Evolutionary conservation across 1,284 basidiomycete species (phyloP).

Genomic region (Naganishia sp.): DNA sequence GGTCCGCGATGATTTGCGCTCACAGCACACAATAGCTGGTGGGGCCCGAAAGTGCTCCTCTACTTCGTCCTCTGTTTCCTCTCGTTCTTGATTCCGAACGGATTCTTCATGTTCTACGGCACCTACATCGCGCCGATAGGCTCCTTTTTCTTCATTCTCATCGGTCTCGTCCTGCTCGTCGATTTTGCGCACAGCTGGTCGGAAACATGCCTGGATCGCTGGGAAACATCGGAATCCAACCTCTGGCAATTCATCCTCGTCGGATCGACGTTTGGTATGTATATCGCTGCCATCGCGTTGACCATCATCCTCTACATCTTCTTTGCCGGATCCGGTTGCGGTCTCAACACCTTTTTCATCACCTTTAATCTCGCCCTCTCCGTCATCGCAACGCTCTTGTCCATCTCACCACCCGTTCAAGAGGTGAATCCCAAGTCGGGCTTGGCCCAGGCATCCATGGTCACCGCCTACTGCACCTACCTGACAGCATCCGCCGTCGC

Average conservation of each 20-base stretch:
- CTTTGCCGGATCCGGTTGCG: conserved; percentile 84
- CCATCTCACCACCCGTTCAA: conserved; percentile 83
- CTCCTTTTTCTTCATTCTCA: conserved; percentile 87
- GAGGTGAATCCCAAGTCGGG: conserved; percentile 93
- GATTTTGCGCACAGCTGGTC: conserved; percentile 99
- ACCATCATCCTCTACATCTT: conserved; percentile 88
- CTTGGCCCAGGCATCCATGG: conserved; percentile 93
- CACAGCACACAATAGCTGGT: conserved; percentile 68
- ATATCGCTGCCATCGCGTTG: conserved; percentile 75
- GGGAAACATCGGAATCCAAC: conserved; percentile 82
- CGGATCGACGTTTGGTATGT: conserved; percentile 87
- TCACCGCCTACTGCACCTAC: conserved; percentile 95
- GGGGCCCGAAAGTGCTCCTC: conserved; percentile 92
- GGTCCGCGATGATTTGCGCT: not conserved
- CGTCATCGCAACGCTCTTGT: conserved; percentile 77
- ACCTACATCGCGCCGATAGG: conserved; percentile 90
- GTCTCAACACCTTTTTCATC: conserved; percentile 89
- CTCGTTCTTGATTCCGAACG: conserved; percentile 67
- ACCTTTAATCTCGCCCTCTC: conserved; percentile 85
- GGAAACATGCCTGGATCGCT: conserved; percentile 92
- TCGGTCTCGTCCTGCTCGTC: conserved; percentile 94
- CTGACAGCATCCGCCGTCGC: conserved; percentile 91
- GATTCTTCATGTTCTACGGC: conserved; percentile 69
- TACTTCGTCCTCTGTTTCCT: conserved; percentile 83
- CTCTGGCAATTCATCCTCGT: conserved; percentile 97